Percentiles rank a stretch among this genome's conserved stretches.
Evolutionary conservation across 179 eudicot genomes (phyloP).

Genomic region (Silene vulgaris): DNA sequence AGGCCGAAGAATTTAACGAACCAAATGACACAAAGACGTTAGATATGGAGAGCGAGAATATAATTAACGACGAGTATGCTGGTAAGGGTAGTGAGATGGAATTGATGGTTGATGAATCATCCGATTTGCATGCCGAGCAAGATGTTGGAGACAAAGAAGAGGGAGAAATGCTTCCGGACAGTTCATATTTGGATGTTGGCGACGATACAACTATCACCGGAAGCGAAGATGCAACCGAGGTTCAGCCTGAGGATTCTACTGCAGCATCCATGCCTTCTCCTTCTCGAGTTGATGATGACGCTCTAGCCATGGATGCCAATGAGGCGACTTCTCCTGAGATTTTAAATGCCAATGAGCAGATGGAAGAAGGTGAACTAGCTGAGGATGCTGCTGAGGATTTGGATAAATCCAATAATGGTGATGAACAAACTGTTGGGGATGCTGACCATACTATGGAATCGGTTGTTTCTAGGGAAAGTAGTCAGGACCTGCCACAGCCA

Average conservation of each 20-base stretch:
- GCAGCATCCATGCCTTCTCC: constrained; percentile 45
- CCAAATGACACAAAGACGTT: constrained; percentile 32
- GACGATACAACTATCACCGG: constrained; percentile 31
- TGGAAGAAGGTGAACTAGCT: constrained; percentile 46
- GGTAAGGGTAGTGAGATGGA: constrained; percentile 39
- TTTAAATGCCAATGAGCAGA: constrained; percentile 42
- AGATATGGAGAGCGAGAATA: constrained; percentile 42
- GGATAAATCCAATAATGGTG: constrained; percentile 38
- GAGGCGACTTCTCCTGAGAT: constrained; percentile 44
- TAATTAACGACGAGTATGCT: constrained; percentile 37
- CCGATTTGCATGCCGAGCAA: constrained; percentile 36
- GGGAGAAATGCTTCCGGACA: constrained; percentile 61
- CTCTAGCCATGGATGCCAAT: constrained; percentile 31
- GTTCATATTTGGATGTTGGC: constrained; percentile 45
- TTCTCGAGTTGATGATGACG: constrained; percentile 33
- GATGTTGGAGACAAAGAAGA: constrained; percentile 65
- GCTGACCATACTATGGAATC: constrained; percentile 37
- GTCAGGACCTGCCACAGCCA: constrained; percentile 31
- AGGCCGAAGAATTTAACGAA: constrained; percentile 24
- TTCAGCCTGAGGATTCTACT: constrained; percentile 33
- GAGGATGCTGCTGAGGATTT: constrained; percentile 45
- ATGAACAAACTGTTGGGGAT: constrained; percentile 38
- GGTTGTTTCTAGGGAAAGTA: constrained; percentile 33
- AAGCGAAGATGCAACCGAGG: constrained; percentile 42
- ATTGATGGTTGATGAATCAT: constrained; percentile 34